Percentiles rank a stretch among this genome's conserved stretches.
Conservation (phyloP, 768 basidiomycete species). For the Lyophyllum semitale region DNA sequence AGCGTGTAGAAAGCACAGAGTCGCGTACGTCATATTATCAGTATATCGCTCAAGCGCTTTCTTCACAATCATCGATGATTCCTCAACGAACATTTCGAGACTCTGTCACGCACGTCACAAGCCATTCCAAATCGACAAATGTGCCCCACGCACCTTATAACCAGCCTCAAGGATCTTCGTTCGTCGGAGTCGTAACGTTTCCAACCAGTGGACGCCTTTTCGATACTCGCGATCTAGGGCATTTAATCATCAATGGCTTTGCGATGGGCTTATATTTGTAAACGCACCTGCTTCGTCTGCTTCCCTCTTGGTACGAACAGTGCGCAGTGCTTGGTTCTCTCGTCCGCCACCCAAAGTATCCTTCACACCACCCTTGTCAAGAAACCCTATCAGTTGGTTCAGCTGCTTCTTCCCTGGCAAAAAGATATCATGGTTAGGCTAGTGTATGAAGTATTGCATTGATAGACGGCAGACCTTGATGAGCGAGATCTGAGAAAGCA, state of each 20-base stretch:
- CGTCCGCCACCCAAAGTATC: slow-evolving; percentile 57
- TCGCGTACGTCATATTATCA: slow-evolving; percentile 73
- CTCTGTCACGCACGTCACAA: slow-evolving; percentile 48
- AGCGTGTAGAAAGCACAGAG: neutral
- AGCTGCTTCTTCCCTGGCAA: slow-evolving; percentile 78
- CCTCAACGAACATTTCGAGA: slow-evolving; percentile 76
- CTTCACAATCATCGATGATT: slow-evolving; percentile 67
- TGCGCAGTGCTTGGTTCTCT: slow-evolving; percentile 68
- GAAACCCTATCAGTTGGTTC: slow-evolving; percentile 82
- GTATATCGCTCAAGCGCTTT: slow-evolving; percentile 69
- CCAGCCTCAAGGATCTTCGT: slow-evolving; percentile 83
- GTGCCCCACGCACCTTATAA: slow-evolving; percentile 54
- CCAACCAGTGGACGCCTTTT: slow-evolving; percentile 89
- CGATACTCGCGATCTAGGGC: slow-evolving; percentile 83
- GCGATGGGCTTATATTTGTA: slow-evolving; percentile 1
- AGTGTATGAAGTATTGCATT: neutral
- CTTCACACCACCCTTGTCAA: slow-evolving; percentile 76
- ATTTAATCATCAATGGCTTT: neutral
- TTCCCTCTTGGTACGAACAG: slow-evolving; percentile 84
- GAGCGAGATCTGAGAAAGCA: slow-evolving; percentile 84
- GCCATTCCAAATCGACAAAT: neutral
- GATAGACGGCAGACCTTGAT: slow-evolving; percentile 61
- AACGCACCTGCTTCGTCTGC: slow-evolving; percentile 84
- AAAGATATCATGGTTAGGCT: slow-evolving; percentile 23
- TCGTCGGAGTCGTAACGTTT: slow-evolving; percentile 80